A percentile compares a stretch with the other conserved stretches of the same genome.
Conservation (phyloP, 2,329 filamentous ascomycete genomes). For the Cordyceps militaris region DNA sequence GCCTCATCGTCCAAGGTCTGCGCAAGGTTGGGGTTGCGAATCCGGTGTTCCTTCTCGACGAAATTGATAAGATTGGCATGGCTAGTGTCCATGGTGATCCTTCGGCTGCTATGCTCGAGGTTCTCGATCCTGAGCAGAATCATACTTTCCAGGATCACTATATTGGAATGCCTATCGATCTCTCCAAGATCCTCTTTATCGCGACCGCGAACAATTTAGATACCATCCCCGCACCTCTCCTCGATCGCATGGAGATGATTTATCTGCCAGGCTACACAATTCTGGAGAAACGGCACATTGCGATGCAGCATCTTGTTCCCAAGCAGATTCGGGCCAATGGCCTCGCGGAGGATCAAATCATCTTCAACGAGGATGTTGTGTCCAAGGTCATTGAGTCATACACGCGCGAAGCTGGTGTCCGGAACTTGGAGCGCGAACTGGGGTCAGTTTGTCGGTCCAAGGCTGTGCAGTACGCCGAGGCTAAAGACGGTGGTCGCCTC, state of each 20-base stretch:
- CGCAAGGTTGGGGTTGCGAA: slow-evolving; percentile 95
- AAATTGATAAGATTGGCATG: slow-evolving; percentile 93
- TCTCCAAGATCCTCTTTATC: slow-evolving; percentile 96
- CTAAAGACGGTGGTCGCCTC: slow-evolving; percentile 64
- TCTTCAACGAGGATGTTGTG: slow-evolving; percentile 74
- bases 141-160: slow-evolving; percentile 94
- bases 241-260: slow-evolving; percentile 97
- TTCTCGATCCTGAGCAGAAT: slow-evolving; percentile 95
- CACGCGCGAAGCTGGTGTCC: slow-evolving; percentile 91
- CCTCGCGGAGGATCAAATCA: slow-evolving; percentile 65
- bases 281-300: slow-evolving; percentile 93
- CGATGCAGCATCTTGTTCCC: slow-evolving; percentile 84
- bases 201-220: slow-evolving; percentile 93
- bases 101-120: slow-evolving; percentile 94
- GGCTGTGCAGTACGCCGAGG: slow-evolving; percentile 90
- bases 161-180: slow-evolving; percentile 87
- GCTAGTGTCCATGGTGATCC: slow-evolving; percentile 93
- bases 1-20: slow-evolving; percentile 83
- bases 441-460: slow-evolving; percentile 91
- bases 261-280: slow-evolving; percentile 92
- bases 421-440: slow-evolving; percentile 92
- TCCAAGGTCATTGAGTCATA: slow-evolving; percentile 95
- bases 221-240: slow-evolving; percentile 85
- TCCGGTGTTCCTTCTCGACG: slow-evolving; percentile 89
- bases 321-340: slow-evolving; percentile 94